Conservation (phyloP, 2,329 filamentous ascomycete genomes). For the Rosellinia necatrix region DNA sequence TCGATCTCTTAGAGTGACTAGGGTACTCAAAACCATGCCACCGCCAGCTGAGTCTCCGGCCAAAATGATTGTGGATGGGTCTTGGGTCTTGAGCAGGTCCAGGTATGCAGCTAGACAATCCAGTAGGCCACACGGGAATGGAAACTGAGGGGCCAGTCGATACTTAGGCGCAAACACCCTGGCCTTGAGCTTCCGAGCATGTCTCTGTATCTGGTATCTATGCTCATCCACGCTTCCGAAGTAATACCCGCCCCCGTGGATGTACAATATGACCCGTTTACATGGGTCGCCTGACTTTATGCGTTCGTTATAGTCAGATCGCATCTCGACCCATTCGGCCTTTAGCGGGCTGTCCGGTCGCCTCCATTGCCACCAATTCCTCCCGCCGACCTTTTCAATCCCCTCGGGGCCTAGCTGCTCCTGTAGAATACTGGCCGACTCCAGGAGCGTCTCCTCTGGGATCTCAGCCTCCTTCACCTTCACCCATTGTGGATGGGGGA, state of each 20-base stretch:
- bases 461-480: slow-evolving; percentile 74
- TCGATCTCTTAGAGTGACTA: slow-evolving; percentile 82
- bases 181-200: slow-evolving; percentile 91
- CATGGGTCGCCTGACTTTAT: slow-evolving; percentile 63
- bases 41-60: slow-evolving; percentile 93
- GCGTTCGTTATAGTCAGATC: slow-evolving; percentile 74
- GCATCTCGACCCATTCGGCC: slow-evolving; percentile 98
- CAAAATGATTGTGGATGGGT: slow-evolving; percentile 80
- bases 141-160: slow-evolving; percentile 88
- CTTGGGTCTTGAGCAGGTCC: slow-evolving; percentile 75
- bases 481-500: slow-evolving; percentile 88
- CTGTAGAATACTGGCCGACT: slow-evolving; percentile 69
- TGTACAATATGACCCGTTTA: slow-evolving; percentile 85
- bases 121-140: slow-evolving; percentile 89
- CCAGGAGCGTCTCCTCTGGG: slow-evolving; percentile 63
- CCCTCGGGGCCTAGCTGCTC: slow-evolving; percentile 79
- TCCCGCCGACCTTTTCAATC: slow-evolving; percentile 75
- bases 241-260: slow-evolving; percentile 93
- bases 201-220: slow-evolving; percentile 96
- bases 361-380: slow-evolving; percentile 89
- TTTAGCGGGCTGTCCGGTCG: slow-evolving; percentile 67
- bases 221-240: slow-evolving; percentile 96
- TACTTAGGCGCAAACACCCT: slow-evolving; percentile 87
- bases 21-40: slow-evolving; percentile 81
- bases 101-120: slow-evolving; percentile 91